Evolutionary conservation across 352 stramenopile genomes (phyloP).

Genomic region (Phytopythium cucurbitacearum): DNA sequence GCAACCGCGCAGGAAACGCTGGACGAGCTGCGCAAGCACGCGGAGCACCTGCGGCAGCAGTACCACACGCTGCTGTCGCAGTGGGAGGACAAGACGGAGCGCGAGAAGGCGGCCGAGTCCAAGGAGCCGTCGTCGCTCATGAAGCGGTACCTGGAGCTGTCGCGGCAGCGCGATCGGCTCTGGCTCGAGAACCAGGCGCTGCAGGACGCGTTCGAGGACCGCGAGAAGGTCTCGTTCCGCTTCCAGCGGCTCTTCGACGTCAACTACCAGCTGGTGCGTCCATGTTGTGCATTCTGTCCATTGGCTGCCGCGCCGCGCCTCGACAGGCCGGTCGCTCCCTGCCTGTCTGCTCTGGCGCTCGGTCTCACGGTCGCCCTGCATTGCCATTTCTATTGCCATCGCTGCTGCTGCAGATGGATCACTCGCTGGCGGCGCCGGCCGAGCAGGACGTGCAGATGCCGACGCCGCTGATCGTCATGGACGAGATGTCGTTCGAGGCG

Average conservation of each 20-base stretch:
- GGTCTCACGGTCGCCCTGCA: neutral
- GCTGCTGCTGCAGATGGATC: conserved; percentile 26
- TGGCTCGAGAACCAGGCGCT: conserved; percentile 53
- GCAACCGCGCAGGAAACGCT: conserved; percentile 30
- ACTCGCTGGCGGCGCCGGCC: conserved; percentile 30
- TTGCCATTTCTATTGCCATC: neutral
- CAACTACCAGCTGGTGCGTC: conserved; percentile 43
- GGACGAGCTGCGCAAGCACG: conserved; percentile 33
- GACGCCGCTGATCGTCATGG: conserved; percentile 48
- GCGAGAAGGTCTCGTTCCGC: conserved; percentile 47
- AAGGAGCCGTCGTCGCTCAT: conserved; percentile 35
- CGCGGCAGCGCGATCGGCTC: conserved; percentile 37
- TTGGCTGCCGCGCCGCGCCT: neutral
- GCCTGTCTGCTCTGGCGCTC: neutral
- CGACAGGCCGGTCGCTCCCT: neutral
- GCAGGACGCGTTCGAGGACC: conserved; percentile 45
- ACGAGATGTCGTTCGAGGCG: conserved; percentile 52
- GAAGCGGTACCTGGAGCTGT: conserved; percentile 42
- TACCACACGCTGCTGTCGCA: conserved; percentile 38
- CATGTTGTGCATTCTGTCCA: neutral
- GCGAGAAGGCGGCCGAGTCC: conserved; percentile 24
- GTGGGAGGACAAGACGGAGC: conserved; percentile 36
- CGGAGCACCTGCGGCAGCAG: conserved; percentile 39
- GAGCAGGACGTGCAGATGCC: conserved; percentile 30
- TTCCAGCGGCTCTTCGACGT: conserved; percentile 53